Base-by-base conservation (phyloP, 805 yeast species). In the Suhomyces sp. region DNA sequence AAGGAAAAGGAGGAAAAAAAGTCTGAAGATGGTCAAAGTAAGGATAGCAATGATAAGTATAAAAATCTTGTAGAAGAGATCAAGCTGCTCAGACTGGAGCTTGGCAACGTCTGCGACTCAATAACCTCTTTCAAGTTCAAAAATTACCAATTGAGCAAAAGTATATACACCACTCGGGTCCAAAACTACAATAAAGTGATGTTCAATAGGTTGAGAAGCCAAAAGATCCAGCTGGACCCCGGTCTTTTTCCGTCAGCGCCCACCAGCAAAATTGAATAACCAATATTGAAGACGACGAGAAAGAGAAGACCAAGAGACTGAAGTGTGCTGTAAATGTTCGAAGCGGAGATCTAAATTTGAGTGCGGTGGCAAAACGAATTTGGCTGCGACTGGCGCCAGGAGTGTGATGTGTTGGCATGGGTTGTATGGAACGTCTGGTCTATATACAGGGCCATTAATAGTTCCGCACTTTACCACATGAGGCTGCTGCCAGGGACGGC, bases 121-220 rank as follows among this genome's bases (percentile, higher is more conserved):
- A 67, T 76, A 21, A 60, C 62, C 15, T 60, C 58, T 20, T 75
- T 55, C 54, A 57, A 60, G 47, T 75, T 76, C 58, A 73, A 68
- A 50, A 63, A 67, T 35, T 80, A 66, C 58, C 66, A 60, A 35
- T 64, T 81, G 46, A 73, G 77, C 58, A 53, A 62, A 13, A 72
- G 67, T 27, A 72, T 81, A 39, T 80, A 75, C 59, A 71, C 64
- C 51, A 63, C 67, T 33, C 60, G 86, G 51, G 57, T 79, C 22
- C 64, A 70, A 43, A 63, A 62, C 40, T 64, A 66, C 49, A 60
- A 63, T 37, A 77, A 78, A 53, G 71, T 65, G 40, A 60, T 62
- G 49, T 59, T 60, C 45, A 66, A 64, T 48, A 35, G 40, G 22
- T 49, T 31, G 43, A 40, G 48, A 27, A 49, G 49, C n/a, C 55